A percentile compares a stretch with the other conserved stretches of the same genome.
phyloP scores from a whole-genome alignment of 345 rosid species.

The Citrus hindsii region DNA sequence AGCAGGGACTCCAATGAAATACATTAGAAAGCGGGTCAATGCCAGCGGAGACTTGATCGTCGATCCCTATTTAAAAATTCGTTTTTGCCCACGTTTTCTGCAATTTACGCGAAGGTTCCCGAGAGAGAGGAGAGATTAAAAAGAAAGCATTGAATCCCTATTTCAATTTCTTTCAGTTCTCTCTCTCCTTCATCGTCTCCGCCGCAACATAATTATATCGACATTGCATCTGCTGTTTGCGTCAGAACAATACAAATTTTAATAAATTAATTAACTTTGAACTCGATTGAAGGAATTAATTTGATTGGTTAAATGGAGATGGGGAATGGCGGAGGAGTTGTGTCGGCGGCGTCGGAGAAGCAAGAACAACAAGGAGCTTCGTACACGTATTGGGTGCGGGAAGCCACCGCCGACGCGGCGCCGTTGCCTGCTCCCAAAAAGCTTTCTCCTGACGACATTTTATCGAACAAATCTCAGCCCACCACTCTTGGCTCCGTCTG shows the following conservation, averaged over 20 bases:
- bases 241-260: not conserved
- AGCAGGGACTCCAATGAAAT: not conserved
- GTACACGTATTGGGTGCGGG: constrained; percentile 90
- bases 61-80: not conserved
- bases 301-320: constrained; percentile 34
- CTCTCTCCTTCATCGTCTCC: not conserved
- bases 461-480: constrained; percentile 28
- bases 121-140: not conserved
- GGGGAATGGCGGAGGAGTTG: constrained; percentile 36
- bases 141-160: not conserved
- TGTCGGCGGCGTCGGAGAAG: constrained; percentile 22
- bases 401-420: constrained; percentile 65
- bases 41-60: not conserved
- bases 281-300: not conserved
- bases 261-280: not conserved
- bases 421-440: constrained; percentile 72
- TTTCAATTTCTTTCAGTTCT: too few relatives aligned
- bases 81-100: not conserved
- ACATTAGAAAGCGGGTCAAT: not conserved
- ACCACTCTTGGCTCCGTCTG: constrained; percentile 72
- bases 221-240: not conserved
- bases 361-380: constrained; percentile 30
- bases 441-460: constrained; percentile 41
- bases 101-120: constrained; percentile 1
- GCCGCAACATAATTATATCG: not conserved